Evolutionary conservation across 2,329 filamentous ascomycete genomes (phyloP).

Genomic region (Monilinia polystroma): DNA sequence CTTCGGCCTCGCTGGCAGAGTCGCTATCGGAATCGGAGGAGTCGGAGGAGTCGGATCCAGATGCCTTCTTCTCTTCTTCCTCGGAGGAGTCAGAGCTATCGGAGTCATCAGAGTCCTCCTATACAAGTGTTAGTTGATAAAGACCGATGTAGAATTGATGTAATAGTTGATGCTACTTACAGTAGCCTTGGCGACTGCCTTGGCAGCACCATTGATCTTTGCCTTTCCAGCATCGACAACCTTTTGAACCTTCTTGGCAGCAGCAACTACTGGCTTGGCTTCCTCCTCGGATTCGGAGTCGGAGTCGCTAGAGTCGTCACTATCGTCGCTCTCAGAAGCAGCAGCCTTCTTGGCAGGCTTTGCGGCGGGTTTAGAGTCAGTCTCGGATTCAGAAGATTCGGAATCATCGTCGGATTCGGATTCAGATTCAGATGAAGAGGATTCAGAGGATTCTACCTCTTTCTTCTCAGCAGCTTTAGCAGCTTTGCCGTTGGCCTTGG

Average conservation of each 20-base stretch:
- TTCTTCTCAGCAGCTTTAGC: conserved; percentile 37
- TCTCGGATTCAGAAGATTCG: conserved; percentile 27
- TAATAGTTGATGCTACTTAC: conserved; percentile 31
- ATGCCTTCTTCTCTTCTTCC: conserved; percentile 25
- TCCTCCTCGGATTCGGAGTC: conserved; percentile 31
- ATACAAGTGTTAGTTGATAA: background rate
- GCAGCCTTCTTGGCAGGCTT: conserved; percentile 33
- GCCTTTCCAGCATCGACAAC: conserved; percentile 34
- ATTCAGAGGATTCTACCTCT: conserved; percentile 42
- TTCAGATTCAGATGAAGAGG: conserved; percentile 37
- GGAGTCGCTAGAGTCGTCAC: conserved; percentile 35
- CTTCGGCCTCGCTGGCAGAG: conserved; percentile 33
- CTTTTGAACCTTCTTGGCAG: conserved; percentile 34
- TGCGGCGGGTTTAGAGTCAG: conserved; percentile 30
- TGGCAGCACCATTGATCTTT: conserved; percentile 37
- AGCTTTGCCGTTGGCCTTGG: conserved; percentile 23
- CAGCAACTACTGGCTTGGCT: conserved; percentile 33
- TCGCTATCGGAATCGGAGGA: conserved; percentile 30
- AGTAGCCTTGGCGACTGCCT: conserved; percentile 37
- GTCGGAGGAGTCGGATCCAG: conserved; percentile 32
- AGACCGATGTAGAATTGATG: background rate
- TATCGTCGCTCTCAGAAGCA: conserved; percentile 37
- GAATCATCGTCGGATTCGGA: conserved; percentile 28
- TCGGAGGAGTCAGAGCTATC: conserved; percentile 28
- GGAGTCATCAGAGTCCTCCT: conserved; percentile 18